A percentile compares a stretch with the other conserved stretches of the same genome.
Conservation (phyloP, 768 basidiomycete genomes). For the Cantharellus anzutake region DNA sequence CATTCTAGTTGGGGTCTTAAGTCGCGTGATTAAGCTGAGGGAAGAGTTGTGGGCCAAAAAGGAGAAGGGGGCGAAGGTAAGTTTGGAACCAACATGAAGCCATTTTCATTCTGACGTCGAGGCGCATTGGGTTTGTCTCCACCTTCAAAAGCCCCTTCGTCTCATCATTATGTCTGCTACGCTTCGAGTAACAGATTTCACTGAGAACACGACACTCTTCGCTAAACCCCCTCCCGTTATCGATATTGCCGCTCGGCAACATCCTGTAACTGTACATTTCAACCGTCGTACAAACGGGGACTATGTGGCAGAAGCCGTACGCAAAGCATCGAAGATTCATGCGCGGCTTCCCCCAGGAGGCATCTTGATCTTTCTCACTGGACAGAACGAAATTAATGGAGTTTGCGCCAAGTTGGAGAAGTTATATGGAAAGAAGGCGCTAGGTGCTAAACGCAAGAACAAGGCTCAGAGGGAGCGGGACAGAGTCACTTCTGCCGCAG, state of each 20-base stretch:
- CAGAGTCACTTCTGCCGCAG: neutral
- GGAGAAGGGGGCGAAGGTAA: slow-evolving; percentile 46
- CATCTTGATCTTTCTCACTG: slow-evolving; percentile 84
- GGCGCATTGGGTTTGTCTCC: neutral
- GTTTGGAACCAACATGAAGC: neutral
- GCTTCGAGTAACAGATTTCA: slow-evolving; percentile 81
- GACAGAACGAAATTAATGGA: slow-evolving; percentile 83
- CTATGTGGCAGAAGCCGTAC: slow-evolving; percentile 79
- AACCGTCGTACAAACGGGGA: slow-evolving; percentile 68
- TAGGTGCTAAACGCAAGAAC: slow-evolving; percentile 27
- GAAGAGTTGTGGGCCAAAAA: slow-evolving; percentile 78
- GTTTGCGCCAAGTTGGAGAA: slow-evolving; percentile 68
- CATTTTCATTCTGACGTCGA: neutral
- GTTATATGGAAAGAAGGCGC: slow-evolving; percentile 47
- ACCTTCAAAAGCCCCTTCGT: slow-evolving; percentile 45
- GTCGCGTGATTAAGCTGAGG: slow-evolving; percentile 73
- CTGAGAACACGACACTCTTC: slow-evolving; percentile 70
- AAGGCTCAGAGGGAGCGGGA: slow-evolving; percentile 1
- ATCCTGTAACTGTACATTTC: slow-evolving; percentile 92
- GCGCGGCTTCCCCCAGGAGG: slow-evolving; percentile 82
- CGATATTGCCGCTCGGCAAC: slow-evolving; percentile 73
- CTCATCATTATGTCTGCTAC: slow-evolving; percentile 99
- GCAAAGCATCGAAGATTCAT: slow-evolving; percentile 85
- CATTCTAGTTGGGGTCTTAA: slow-evolving; percentile 90
- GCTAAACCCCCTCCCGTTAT: slow-evolving; percentile 75